Base-by-base conservation (phyloP, 202 grass and related monocot species). In the Cymbopogon flexuosus region DNA sequence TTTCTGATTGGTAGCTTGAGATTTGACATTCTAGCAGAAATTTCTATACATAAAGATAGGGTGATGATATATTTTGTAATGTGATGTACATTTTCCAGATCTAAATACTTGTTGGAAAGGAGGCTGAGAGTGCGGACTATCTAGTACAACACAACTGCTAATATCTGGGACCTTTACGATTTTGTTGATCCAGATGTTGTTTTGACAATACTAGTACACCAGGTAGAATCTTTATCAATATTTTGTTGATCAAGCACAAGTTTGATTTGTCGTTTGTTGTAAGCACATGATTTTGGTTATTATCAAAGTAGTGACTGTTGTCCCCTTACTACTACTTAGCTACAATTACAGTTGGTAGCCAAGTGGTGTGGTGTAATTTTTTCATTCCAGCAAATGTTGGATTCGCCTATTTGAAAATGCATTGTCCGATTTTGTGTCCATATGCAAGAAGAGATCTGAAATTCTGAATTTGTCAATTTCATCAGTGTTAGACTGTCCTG, bases 131-230 rank as follows among this genome's bases (percentile, higher is more conserved):
- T 93, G 59, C 80, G 88, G 56, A 93, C 88, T 75, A 52, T 90
- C 51, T 88, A 90, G 72, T 93, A 88, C 63, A 86, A 82, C 54
- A 69, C 81, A 75, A 87, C 91, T 84, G 71, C 80, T 75, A 86
- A 86, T 84, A 81, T 90, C 27, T 85, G 86, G 84, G 91, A 90
- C 66, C 80, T 93, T 52, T 90, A 93, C 82, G 85, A 93, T 72
- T 88, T 87, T 86, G 91, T 90, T 81, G 91, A 93, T 74, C 67
- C 88, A 80, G 91, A 93, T 88, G 91, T 86, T 73, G 85, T 88
- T 73, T 81, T 90, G 72, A 88, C 83, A 66, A 90, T 90, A 82
- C 62, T 93, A 57, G 76, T 90, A 71, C 91, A 93, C 71, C 86
- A 93, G 91, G 91, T 93, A 86, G 62, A 63, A 15, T 18, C 19